Conservation (phyloP, 2,329 filamentous ascomycete species). For the Aspergillus sp. region DNA sequence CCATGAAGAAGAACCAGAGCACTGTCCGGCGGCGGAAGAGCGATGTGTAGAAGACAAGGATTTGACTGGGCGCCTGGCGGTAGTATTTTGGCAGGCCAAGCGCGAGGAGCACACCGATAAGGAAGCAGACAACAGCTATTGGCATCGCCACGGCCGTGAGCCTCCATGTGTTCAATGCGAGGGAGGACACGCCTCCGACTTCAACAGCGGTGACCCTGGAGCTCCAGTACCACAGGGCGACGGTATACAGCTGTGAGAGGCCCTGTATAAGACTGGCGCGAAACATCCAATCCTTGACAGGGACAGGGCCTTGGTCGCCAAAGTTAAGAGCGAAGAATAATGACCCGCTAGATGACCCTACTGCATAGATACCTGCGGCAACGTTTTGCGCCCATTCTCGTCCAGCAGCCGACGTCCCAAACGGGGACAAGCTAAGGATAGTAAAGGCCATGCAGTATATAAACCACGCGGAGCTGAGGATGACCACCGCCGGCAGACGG, state of each 20-base stretch:
- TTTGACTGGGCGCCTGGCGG: slow-evolving; percentile 61
- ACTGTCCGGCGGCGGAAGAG: slow-evolving; percentile 64
- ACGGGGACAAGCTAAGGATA: slow-evolving; percentile 42
- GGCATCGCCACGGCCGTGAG: slow-evolving; percentile 50
- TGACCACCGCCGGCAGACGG: background rate
- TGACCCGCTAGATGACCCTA: slow-evolving; percentile 62
- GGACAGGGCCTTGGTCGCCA: slow-evolving; percentile 62
- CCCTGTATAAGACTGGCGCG: slow-evolving; percentile 66
- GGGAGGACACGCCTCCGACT: too few relatives aligned
- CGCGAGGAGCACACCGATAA: slow-evolving; percentile 55
- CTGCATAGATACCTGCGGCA: slow-evolving; percentile 61
- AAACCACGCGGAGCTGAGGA: slow-evolving; percentile 63
- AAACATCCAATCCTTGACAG: slow-evolving; percentile 66
- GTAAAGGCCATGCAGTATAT: slow-evolving; percentile 62
- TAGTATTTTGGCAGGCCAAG: slow-evolving; percentile 67
- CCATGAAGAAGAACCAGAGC: slow-evolving; percentile 65
- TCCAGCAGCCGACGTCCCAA: slow-evolving; percentile 41
- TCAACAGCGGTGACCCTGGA: slow-evolving; percentile 32
- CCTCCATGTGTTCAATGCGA: slow-evolving; percentile 38
- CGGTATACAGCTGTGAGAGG: slow-evolving; percentile 65
- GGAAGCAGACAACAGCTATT: slow-evolving; percentile 58
- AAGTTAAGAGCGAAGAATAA: slow-evolving; percentile 69
- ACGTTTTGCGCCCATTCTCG: slow-evolving; percentile 60
- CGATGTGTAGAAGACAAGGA: slow-evolving; percentile 65
- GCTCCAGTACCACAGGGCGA: slow-evolving; percentile 68